Conservation (phyloP, 2,329 filamentous ascomycete species). For the Arthrocladium fulminans region DNA sequence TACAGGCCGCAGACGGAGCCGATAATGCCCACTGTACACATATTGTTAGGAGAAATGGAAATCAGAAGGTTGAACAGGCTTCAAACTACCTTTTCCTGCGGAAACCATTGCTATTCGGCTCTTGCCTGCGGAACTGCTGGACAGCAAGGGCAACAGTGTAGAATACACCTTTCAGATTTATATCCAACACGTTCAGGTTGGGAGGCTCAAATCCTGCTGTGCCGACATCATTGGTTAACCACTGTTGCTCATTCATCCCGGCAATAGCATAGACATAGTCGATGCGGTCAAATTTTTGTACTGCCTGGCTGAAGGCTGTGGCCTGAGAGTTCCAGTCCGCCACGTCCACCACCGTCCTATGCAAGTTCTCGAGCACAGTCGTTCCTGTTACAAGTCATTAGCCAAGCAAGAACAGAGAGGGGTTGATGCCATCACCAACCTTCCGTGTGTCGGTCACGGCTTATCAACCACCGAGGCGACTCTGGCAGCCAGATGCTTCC, state of each 20-base stretch:
- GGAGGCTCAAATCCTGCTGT: constrained; percentile 29
- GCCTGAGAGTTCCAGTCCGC: constrained; percentile 20
- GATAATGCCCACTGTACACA: constrained; percentile 20
- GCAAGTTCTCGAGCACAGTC: too few relatives aligned
- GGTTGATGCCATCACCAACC: too few relatives aligned
- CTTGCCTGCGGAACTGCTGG: constrained; percentile 38
- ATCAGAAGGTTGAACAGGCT: too few relatives aligned
- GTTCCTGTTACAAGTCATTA: too few relatives aligned
- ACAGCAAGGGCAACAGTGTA: constrained; percentile 35
- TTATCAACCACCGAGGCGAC: too few relatives aligned
- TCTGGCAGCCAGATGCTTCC: too few relatives aligned
- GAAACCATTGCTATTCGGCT: constrained; percentile 25
- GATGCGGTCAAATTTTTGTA: constrained; percentile 28
- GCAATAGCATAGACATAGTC: constrained; percentile 35
- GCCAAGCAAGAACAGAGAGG: too few relatives aligned
- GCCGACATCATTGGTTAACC: constrained; percentile 24
- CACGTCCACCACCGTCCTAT: too few relatives aligned
- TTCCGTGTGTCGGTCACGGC: too few relatives aligned
- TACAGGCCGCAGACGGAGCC: constrained; percentile 33
- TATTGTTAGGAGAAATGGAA: too few relatives aligned
- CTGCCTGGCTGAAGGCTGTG: constrained; percentile 29
- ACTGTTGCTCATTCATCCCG: constrained; percentile 34
- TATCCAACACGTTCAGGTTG: constrained; percentile 31
- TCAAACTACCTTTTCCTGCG: constrained; percentile 32
- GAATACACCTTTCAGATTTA: constrained; percentile 36